These are phyloP conservation scores for Fusarium goolgardi DNA, from an alignment of 2,329 filamentous ascomycete species.

Conservation along the genomic window DNA sequence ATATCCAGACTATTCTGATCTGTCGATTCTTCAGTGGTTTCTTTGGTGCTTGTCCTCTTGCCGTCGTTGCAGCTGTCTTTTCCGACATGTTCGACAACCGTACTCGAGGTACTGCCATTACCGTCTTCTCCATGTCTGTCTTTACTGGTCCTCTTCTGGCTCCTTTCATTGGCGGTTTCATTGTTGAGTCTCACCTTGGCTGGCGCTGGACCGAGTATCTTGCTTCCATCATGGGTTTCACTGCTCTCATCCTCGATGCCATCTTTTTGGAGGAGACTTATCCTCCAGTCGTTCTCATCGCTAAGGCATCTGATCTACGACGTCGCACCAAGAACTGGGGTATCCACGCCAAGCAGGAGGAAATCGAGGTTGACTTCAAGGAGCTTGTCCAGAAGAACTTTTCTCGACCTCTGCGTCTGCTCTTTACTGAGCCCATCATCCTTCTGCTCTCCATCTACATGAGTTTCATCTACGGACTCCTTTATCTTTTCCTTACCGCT, in stretches of 20 bases:
- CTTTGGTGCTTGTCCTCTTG: slow-evolving; percentile 75
- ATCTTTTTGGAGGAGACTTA: slow-evolving; percentile 77
- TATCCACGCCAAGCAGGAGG: slow-evolving; percentile 77
- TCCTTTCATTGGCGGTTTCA: slow-evolving; percentile 77
- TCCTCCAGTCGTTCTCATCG: slow-evolving; percentile 72
- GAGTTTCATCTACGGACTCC: slow-evolving; percentile 79
- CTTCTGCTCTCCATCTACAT: slow-evolving; percentile 76
- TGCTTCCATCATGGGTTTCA: slow-evolving; percentile 70
- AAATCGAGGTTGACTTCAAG: slow-evolving; percentile 73
- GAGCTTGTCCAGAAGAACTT: slow-evolving; percentile 75
- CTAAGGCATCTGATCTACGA: slow-evolving; percentile 70
- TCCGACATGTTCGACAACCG: slow-evolving; percentile 77
- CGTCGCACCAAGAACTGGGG: slow-evolving; percentile 75
- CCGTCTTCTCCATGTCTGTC: slow-evolving; percentile 61
- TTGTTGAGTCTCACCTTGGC: slow-evolving; percentile 69
- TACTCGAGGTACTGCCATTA: slow-evolving; percentile 64
- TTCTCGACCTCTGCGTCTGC: slow-evolving; percentile 71
- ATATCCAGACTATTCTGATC: slow-evolving; percentile 75
- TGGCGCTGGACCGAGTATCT: slow-evolving; percentile 82
- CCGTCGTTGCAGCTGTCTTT: slow-evolving; percentile 77
- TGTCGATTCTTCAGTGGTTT: slow-evolving; percentile 80
- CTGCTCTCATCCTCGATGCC: slow-evolving; percentile 68
- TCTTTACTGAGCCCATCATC: slow-evolving; percentile 77
- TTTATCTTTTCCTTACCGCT: slow-evolving; percentile 88
- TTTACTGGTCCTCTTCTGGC: slow-evolving; percentile 75